Base-by-base conservation (phyloP, 2,329 filamentous ascomycete species). In the Talaromyces sp. region DNA sequence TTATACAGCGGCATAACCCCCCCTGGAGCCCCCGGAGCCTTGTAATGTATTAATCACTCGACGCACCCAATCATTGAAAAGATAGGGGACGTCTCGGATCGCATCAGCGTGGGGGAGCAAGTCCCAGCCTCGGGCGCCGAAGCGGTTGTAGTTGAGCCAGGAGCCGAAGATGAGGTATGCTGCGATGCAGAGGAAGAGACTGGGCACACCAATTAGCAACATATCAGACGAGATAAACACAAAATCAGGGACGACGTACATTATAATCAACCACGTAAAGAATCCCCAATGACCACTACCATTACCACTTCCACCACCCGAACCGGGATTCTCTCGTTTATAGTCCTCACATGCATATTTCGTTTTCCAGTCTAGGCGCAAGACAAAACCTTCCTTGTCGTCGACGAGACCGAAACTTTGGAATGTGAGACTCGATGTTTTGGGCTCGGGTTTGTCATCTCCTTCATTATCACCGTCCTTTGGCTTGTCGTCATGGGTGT, bases 91-190 rank as follows among this genome's bases (percentile, higher is more conserved):
- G 74, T 99, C 95, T 68, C 94, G 89, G 71, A 98, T 90, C 0
- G 91, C 90, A 77, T 99, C 95, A 69, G 91, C 91, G 75, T 98
- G 94, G 14, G 95, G 95, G 19, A 98, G 83, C 19, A 97, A 84
- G 73, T 98, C 95, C 93, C 93, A 98, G 65, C 95, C 95, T 52
- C 94, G 86, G 61, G 94, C 93, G 57, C 94, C 94, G 78, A 97
- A 97, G 67, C 93, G 91, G 82, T 93, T 97, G 84, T 98, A 98
- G 83, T 98, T 98, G 76, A 98, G 88, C 95, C 95, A 99, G 22
- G 93, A 96, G 69, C 94, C 93, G 74, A 98, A 98, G 76, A 98
- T 97, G 69, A 99, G 88, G 80, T 98, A 99, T 27, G 93, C 82
- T 1, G 95, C 92, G 47, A 88, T 90, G 54, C 87, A 87, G 68